These are phyloP conservation scores for Rhizopogon salebrosus DNA, from an alignment of 768 basidiomycete genomes.

Conservation along the genomic window DNA sequence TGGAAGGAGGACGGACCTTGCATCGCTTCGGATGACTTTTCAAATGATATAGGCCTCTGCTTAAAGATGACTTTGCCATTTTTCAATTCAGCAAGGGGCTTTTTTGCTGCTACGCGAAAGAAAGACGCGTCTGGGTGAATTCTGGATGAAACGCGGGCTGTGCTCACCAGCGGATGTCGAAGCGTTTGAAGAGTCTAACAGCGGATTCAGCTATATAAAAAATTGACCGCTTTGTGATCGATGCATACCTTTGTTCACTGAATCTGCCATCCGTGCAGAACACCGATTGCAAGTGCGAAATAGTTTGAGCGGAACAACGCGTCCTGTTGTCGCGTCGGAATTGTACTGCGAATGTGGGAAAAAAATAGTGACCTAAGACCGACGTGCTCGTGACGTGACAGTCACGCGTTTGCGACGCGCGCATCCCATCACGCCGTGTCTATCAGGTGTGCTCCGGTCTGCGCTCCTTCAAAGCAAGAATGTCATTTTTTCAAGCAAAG, in stretches of 20 bases:
- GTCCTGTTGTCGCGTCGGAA: constrained; percentile 15
- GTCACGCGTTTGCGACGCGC: constrained; percentile 48
- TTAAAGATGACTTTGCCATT: constrained; percentile 73
- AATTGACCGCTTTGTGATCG: not conserved
- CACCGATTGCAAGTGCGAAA: constrained; percentile 4
- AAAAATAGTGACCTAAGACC: constrained; percentile 18
- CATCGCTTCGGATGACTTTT: constrained; percentile 78
- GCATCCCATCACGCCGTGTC: not conserved
- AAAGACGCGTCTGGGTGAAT: constrained; percentile 21
- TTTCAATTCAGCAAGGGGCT: constrained; percentile 56
- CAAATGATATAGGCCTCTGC: constrained; percentile 69
- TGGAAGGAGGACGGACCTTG: constrained; percentile 48
- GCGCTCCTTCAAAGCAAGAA: constrained; percentile 17
- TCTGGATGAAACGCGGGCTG: not conserved
- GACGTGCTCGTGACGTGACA: constrained; percentile 27
- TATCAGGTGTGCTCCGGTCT: not conserved
- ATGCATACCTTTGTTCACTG: constrained; percentile 12
- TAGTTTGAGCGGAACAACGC: constrained; percentile 11
- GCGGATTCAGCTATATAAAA: constrained; percentile 1
- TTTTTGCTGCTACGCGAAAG: constrained; percentile 32
- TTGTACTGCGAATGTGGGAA: constrained; percentile 26
- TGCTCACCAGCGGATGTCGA: constrained; percentile 14
- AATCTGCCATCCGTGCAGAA: constrained; percentile 16
- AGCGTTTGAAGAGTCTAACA: constrained; percentile 10
- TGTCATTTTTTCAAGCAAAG: constrained; percentile 64